Conservation (phyloP, 257 asterid genomes). For the Solanum bulbocastanum region DNA sequence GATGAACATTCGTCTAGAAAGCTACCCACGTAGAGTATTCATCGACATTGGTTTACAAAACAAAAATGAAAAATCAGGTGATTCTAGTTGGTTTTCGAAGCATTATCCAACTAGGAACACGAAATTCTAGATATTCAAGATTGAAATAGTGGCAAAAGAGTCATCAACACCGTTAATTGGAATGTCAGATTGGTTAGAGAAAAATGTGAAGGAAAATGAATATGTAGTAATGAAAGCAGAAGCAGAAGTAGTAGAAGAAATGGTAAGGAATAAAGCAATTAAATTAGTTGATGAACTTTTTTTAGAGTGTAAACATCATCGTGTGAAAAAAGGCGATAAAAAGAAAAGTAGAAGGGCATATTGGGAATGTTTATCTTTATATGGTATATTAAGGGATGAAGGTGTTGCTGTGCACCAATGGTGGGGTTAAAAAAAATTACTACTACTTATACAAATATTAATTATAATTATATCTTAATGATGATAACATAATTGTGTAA, state of each 20-base stretch:
- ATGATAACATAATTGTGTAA: neutral
- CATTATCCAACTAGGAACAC: conserved; percentile 33
- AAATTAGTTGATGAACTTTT: conserved; percentile 65
- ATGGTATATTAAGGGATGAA: conserved; percentile 67
- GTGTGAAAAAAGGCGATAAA: conserved; percentile 11
- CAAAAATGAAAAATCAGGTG: conserved; percentile 3
- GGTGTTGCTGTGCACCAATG: conserved; percentile 87
- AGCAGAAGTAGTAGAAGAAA: conserved; percentile 65
- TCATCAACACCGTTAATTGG: conserved; percentile 7
- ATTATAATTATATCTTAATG: neutral
- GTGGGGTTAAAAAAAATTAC: conserved; percentile 40
- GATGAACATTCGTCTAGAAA: conserved; percentile 23
- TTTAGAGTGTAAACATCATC: conserved; percentile 65
- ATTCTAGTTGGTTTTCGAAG: conserved; percentile 35
- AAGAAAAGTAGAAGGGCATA: conserved; percentile 50
- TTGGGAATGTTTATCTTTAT: conserved; percentile 78
- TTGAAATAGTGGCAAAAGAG: conserved; percentile 19
- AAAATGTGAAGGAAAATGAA: conserved; percentile 46
- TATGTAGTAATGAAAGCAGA: conserved; percentile 86
- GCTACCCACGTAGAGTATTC: conserved; percentile 32
- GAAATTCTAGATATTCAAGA: conserved; percentile 24
- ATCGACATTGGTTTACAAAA: conserved; percentile 7
- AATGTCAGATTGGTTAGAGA: conserved; percentile 42
- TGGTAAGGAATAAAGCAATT: conserved; percentile 42
- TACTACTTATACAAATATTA: neutral